Evolutionary conservation across 352 stramenopile genomes (phyloP), one percentile per base, ranked within the genome.

Genomic region (Globisporangium polare): DNA sequence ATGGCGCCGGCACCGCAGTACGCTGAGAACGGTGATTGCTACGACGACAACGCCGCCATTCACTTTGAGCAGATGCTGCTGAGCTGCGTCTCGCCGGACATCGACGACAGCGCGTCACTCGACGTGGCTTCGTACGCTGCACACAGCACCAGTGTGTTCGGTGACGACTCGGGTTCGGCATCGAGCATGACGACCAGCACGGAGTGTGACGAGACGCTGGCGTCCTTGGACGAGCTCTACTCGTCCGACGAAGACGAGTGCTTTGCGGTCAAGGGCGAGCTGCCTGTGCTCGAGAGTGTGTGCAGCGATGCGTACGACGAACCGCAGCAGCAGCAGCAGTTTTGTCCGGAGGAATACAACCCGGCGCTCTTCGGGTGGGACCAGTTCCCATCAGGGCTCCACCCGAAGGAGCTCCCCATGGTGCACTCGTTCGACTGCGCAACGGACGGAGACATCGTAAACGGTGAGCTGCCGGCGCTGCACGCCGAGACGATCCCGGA

Each of bases 141-240:
- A 27, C 35, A 46, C 15, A 46, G 18, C 15, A 24, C 3, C 17
- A 45, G 58, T 20, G n/a, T 55, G 20, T 50, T 64, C 53, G 47
- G 54, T 15, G 29, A 33, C 13, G 60, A 55, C 10, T 5, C 53
- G 24, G n/a, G 13, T 33, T 33, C 29, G 8, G 29, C 29, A 5
- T 49, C 29, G 9, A 56, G 42, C 41, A 50, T 55, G 52, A 52
- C 54, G 42, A 61, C 54, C 2, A 55, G 26, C 5, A 46, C 51
- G 24, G 60, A 54, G 22, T 66, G 60, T 17, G 26, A 47, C 45
- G 60, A 60, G 24, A 22, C 33, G 0, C 29, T 60, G 33, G 29
- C 35, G 22, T 55, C 60, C 7, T 24, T 65, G 27, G 60, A 50
- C 4, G 60, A 55, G 20, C 41, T 66, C 10, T 66, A 31, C 24